Percentiles rank a stretch among this genome's conserved stretches.
Evolutionary conservation across 768 basidiomycete species (phyloP).

Genomic region (Hypsizygus marmoreus): DNA sequence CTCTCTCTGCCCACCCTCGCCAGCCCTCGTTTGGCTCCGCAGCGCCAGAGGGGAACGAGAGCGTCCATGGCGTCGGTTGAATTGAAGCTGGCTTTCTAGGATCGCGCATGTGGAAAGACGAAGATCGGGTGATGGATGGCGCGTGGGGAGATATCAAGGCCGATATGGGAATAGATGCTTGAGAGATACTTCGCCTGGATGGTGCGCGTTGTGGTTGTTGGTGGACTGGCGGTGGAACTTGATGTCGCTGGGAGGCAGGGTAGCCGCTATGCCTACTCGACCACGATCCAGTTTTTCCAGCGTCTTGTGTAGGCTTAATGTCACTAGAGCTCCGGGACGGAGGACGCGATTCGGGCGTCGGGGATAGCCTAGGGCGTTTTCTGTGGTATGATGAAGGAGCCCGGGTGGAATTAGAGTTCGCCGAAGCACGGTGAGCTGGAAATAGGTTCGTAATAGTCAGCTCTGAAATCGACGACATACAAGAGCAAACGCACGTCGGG

Average conservation of each 20-base stretch:
- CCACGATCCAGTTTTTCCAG: slow-evolving; percentile 48
- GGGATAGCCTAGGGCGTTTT: slow-evolving; percentile 67
- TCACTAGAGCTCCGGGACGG: slow-evolving; percentile 35
- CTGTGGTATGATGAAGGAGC: slow-evolving; percentile 75
- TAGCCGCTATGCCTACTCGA: slow-evolving; percentile 38
- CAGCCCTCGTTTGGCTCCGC: slow-evolving; percentile 33
- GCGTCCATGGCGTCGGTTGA: slow-evolving; percentile 62
- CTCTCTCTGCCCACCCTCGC: slow-evolving; percentile 43
- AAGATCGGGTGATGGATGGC: slow-evolving; percentile 62
- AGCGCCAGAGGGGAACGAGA: slow-evolving; percentile 44
- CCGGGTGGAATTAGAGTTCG: slow-evolving; percentile 43
- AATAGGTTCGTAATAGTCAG: slow-evolving; percentile 18
- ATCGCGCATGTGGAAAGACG: slow-evolving; percentile 79
- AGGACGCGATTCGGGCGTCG: slow-evolving; percentile 37
- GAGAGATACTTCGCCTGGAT: slow-evolving; percentile 61
- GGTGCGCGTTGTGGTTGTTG: slow-evolving; percentile 29
- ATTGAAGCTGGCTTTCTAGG: slow-evolving; percentile 65
- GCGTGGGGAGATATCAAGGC: slow-evolving; percentile 79
- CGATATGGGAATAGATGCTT: slow-evolving; percentile 77
- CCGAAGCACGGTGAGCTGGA: slow-evolving; percentile 56
- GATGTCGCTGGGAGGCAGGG: slow-evolving; percentile 19
- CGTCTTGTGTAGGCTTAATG: slow-evolving; percentile 36
- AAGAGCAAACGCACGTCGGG: slow-evolving; percentile 52
- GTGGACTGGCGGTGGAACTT: slow-evolving; percentile 22
- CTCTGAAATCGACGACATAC: slow-evolving; percentile 11